Base-by-base conservation (phyloP, 2,329 filamentous ascomycete species). In the Plectosphaerella plurivora region DNA sequence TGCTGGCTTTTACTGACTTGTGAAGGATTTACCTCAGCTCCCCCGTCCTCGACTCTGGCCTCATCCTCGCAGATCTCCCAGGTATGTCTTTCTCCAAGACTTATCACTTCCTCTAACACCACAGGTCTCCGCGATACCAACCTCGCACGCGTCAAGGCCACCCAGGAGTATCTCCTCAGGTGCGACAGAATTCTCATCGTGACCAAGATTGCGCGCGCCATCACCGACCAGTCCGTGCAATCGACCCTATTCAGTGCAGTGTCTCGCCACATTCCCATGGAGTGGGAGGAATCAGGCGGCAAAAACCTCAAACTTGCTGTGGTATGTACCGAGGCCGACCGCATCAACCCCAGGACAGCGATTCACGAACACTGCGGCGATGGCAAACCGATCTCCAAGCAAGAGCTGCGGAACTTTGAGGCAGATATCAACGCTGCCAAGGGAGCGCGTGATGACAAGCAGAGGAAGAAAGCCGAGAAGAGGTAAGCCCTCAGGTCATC, bases 131-230 rank as follows among this genome's bases (percentile, higher is more conserved):
- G 67, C 47, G 65, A 71, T 50, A 66, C 66, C 1, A 69, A 70
- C 53, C 45, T 68, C 28, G 68, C 68, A 14, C 60, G 68, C 53
- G 64, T 70, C 3, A 56, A 60, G 51, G 61, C 61, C 7, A 68
- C 68, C n/a, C 62, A 69, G 37, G 61, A 61, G 18, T 70, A 69
- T 47, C 60, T 69, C 4, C 53, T 66, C 35, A 63, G 60, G 22
- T 70, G 67, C 57, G 63, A 69, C 46, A 63, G 63, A 20, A 59
- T 71, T 10, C 61, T 71, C 14, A 60, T 69, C 14, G 67, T 68
- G 3, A 60, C 65, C 12, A 65, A 66, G 15, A 70, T 70, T 46
- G 59, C 61, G 12, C 57, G 67, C 3, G 67, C 63, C 4, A 61
- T 67, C 11, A 68, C 62, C 3, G 59, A 69, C 41, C 59, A 63